A percentile compares a stretch with the other conserved stretches of the same genome.
Conservation (phyloP, 2,329 filamentous ascomycete genomes). For the Metarhizium guizhouense region DNA sequence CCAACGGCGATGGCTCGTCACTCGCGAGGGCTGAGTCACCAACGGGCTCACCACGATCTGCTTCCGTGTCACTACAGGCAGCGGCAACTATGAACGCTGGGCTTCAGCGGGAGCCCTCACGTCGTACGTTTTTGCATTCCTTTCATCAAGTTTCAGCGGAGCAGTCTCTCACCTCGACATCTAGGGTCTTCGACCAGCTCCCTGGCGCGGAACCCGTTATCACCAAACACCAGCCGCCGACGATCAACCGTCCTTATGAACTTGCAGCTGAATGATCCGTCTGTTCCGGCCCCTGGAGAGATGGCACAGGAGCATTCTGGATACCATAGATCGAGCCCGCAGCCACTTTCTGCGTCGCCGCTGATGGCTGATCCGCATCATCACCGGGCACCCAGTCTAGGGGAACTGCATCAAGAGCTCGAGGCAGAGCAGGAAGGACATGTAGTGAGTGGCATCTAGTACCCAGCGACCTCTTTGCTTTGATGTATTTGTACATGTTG, state of each 20-base stretch:
- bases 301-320: slow-evolving; percentile 41
- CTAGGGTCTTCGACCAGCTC: slow-evolving; percentile 46
- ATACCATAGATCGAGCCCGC: slow-evolving; percentile 29
- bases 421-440: slow-evolving; percentile 74
- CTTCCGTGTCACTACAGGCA: slow-evolving; percentile 64
- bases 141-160: not conserved
- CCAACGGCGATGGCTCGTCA: slow-evolving; percentile 17
- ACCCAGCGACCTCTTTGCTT: too few species aligned
- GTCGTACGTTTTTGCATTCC: slow-evolving; percentile 30
- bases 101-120: slow-evolving; percentile 55
- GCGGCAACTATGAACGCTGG: slow-evolving; percentile 71
- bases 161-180: slow-evolving; percentile 6
- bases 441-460: slow-evolving; percentile 41
- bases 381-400: slow-evolving; percentile 60
- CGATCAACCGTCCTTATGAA: slow-evolving; percentile 65
- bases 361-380: slow-evolving; percentile 48
- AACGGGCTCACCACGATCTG: slow-evolving; percentile 53
- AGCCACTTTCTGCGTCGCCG: slow-evolving; percentile 39
- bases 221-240: slow-evolving; percentile 45
- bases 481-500: too few species aligned
- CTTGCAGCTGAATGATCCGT: slow-evolving; percentile 63
- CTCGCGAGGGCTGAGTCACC: slow-evolving; percentile 36
- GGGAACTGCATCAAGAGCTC: slow-evolving; percentile 70
- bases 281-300: slow-evolving; percentile 58
- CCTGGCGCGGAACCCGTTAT: slow-evolving; percentile 30